Base-by-base conservation (phyloP, 805 yeast species). In the Tetrapisispora nanseiensis region DNA sequence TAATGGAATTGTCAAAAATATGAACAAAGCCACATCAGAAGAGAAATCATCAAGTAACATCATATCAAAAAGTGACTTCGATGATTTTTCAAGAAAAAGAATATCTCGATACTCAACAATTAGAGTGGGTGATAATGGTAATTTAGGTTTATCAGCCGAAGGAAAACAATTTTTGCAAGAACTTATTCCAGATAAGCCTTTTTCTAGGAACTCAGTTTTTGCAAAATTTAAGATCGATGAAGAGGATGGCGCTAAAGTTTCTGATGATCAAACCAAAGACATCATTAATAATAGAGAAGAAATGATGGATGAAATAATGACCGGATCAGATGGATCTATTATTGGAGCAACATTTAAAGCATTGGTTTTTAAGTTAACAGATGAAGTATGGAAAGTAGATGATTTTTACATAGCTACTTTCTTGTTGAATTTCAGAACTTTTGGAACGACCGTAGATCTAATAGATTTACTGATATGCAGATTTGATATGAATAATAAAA, bases 271-370 rank as follows among this genome's bases (percentile, higher is more conserved):
- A n/a, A 12, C 27, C 3, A 33, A 21, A 7, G 51, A 51, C 7
- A 42, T 34, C 3, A 44, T 52, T 21, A 59, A 58, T 41, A 46
- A 57, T 28, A 46, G 46, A 29, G 59, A 58, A 10, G 27, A 45
- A 8, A 54, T 59, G 42, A 42, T 42, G 15, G 48, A 57, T 15
- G 86, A 82, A 52, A 61, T 80, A 2, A 28, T 49, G 36, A 41
- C 46, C 11, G 54, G 51, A 18, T 55, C 66, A 4, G 71, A 70
- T 30, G 77, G 76, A 1, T 70, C 68, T 39, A 57, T 82, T 19
- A 56, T 80, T 35, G 90, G 89, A 12, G 82, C 84, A 2, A 80
- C 89, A 0, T 80, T 82, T 57, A 74, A 77, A 49, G 83, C 86
- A 0, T 65, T 83, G 43, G 75, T 83, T 3, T 73, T 68, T 51